phyloP scores from a whole-genome alignment of 495 filamentous ascomycete species.

The Neurospora cerealis region DNA sequence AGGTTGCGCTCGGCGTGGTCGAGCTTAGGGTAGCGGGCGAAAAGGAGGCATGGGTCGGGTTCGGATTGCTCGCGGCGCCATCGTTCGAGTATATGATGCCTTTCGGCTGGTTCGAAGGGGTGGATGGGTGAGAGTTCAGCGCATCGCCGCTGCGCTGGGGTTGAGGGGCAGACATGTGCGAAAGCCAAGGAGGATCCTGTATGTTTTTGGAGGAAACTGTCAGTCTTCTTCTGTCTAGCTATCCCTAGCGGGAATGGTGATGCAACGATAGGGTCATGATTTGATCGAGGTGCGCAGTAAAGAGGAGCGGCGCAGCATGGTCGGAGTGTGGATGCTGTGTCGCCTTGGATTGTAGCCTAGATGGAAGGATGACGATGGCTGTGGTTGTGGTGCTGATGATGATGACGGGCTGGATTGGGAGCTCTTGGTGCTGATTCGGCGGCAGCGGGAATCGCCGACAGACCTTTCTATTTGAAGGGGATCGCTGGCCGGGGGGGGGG shows the following conservation, averaged over 20 bases:
- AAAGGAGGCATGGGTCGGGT: conserved; percentile 44
- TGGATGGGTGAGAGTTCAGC: conserved; percentile 17
- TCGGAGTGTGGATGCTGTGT: neutral
- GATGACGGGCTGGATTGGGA: neutral
- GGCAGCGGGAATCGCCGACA: neutral
- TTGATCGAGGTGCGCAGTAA: neutral
- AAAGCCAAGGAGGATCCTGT: conserved; percentile 39
- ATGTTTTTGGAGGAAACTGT: conserved; percentile 6
- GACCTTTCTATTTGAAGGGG: neutral
- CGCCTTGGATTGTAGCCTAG: neutral
- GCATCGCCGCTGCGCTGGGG: conserved; percentile 23
- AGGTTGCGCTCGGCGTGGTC: conserved; percentile 36
- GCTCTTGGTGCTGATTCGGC: neutral
- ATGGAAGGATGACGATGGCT: neutral
- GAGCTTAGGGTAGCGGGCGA: conserved; percentile 69
- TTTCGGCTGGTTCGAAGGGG: conserved; percentile 14
- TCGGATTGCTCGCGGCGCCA: conserved; percentile 17
- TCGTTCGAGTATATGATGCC: conserved; percentile 17
- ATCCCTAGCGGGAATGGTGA: conserved; percentile 2
- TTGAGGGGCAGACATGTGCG: conserved; percentile 39
- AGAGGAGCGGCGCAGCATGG: conserved; percentile 3
- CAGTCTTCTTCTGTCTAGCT: conserved; percentile 9
- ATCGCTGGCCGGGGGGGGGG: neutral
- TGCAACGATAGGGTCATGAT: neutral
- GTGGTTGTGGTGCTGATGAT: neutral